Base-by-base conservation (phyloP, 1,139 yeast genomes). In the Pichia terricola region DNA sequence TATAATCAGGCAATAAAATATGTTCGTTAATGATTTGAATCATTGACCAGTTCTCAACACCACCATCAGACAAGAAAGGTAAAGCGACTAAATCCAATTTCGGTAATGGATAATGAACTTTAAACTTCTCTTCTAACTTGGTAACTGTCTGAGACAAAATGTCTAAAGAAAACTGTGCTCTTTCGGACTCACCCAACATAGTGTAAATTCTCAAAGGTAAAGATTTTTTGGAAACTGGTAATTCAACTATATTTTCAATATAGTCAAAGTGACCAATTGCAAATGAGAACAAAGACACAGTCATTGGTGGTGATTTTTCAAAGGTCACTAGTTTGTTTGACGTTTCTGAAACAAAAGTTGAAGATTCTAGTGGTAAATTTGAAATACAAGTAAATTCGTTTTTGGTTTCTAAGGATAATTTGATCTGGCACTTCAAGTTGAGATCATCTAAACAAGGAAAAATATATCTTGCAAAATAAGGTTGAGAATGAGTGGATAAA, bases 21-120 rank as follows among this genome's bases (percentile, higher is more conserved):
- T 75, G 79, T 40, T 69, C 67, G 40, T 75, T 70, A 46, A 79
- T 71, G 7, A 81, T 69, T 3, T 81, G 73, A 33, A 82, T 69
- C 64, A 81, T 63, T 3, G 86, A 84, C 76, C 83, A 79, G 56
- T 82, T 81, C 58, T 83, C 94, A 80, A 81, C 83, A 4, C 85
- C 91, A 47, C 85, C 83, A 59, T 82, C 89, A 33, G 77, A 69
- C 47, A 83, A 67, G 53, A 78, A 81, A 5, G 91, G 91, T 11
- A 83, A 59, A 1, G 83, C 74, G 2, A 79, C 73, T 40, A 83
- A 63, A 56, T 82, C 91, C 36, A 82, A 60, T 53, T 83, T 83
- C 5, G 67, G 63, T 50, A 80, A 63, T 1, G 89, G 89, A 53
- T 69, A 81, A 2, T 56, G 50, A 11, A 57, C 57, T 0, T 67